A percentile compares a stretch with the other conserved stretches of the same genome.
Evolutionary conservation across 202 grass and related monocot species (phyloP).

Genomic region (Dendrocalamus latiflorus): DNA sequence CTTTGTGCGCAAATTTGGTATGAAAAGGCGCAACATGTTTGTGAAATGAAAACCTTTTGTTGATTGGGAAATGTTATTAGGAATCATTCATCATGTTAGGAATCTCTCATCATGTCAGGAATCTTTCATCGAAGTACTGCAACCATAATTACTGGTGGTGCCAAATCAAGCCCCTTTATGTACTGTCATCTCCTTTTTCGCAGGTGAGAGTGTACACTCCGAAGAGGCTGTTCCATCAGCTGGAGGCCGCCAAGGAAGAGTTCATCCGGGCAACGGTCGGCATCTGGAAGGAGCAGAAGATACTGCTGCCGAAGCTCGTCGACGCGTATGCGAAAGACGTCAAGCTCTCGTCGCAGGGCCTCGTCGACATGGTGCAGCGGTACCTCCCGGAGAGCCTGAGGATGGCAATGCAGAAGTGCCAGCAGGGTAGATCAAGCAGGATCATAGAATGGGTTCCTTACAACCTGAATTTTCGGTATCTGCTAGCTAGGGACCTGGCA

Average conservation of each 20-base stretch:
- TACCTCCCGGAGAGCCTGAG: conserved; percentile 82
- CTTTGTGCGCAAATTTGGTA: conserved; percentile 23
- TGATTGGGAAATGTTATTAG: conserved; percentile 36
- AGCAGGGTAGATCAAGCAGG: conserved; percentile 62
- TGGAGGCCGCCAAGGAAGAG: conserved; percentile 89
- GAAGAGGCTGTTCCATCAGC: conserved; percentile 71
- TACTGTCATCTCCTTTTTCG: not conserved
- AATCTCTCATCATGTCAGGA: conserved; percentile 26
- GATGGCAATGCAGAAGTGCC: conserved; percentile 80
- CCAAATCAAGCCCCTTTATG: conserved; percentile 14
- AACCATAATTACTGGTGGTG: conserved; percentile 29
- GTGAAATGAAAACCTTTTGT: conserved; percentile 26
- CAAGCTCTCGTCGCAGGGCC: conserved; percentile 61
- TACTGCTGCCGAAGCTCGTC: conserved; percentile 74
- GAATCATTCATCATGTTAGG: conserved; percentile 34
- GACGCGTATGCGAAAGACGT: conserved; percentile 82
- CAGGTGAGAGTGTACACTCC: conserved; percentile 84
- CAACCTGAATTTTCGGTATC: conserved; percentile 75
- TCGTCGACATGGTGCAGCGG: conserved; percentile 76
- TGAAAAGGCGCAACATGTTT: conserved; percentile 34
- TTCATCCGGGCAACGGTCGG: conserved; percentile 77
- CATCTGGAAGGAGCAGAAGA: conserved; percentile 86
- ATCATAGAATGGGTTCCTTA: conserved; percentile 89
- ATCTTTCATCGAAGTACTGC: conserved; percentile 41
- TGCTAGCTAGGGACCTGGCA: conserved; percentile 69